Conservation (phyloP, 306 rosid genomes). For the Vigna trinervia region DNA sequence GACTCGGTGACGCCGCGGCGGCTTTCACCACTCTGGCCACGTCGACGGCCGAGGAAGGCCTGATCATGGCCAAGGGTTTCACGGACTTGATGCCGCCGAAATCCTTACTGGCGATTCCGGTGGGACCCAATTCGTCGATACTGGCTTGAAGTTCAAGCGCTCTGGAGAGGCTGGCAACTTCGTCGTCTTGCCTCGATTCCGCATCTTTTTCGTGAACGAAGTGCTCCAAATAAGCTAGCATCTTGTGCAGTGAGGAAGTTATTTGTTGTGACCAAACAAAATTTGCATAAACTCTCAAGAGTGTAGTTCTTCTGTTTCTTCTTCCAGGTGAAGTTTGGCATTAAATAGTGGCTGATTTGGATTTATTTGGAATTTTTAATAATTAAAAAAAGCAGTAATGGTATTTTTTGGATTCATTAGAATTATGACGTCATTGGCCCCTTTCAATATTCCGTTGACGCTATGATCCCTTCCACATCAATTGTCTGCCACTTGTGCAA, state of each 20-base stretch:
- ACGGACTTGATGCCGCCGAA: conserved; percentile 11
- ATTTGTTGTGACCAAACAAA: not conserved
- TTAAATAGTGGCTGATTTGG: conserved; percentile 14
- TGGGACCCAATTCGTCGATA: conserved; percentile 1
- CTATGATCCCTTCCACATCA: conserved; percentile 27
- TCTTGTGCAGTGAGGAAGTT: conserved; percentile 3
- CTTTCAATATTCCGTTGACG: conserved; percentile 30
- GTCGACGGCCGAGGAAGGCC: not conserved
- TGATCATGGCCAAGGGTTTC: not conserved
- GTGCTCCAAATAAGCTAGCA: conserved; percentile 84
- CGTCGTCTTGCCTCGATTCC: conserved; percentile 62
- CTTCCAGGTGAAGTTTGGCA: conserved; percentile 15
- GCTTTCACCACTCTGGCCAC: not conserved
- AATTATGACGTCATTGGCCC: not conserved
- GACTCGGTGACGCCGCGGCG: not conserved
- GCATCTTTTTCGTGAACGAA: conserved; percentile 72
- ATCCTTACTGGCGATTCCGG: conserved; percentile 14
- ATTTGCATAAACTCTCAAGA: not conserved
- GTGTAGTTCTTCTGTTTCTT: not conserved
- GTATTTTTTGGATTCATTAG: conserved; percentile 14
- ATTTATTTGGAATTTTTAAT: not conserved
- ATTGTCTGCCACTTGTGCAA: conserved; percentile 30
- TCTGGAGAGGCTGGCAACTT: conserved; percentile 51
- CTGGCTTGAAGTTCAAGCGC: conserved; percentile 34
- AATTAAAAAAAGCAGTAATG: not conserved